Conservation (phyloP, 768 basidiomycete genomes). For the Leccinum barrowsii region DNA sequence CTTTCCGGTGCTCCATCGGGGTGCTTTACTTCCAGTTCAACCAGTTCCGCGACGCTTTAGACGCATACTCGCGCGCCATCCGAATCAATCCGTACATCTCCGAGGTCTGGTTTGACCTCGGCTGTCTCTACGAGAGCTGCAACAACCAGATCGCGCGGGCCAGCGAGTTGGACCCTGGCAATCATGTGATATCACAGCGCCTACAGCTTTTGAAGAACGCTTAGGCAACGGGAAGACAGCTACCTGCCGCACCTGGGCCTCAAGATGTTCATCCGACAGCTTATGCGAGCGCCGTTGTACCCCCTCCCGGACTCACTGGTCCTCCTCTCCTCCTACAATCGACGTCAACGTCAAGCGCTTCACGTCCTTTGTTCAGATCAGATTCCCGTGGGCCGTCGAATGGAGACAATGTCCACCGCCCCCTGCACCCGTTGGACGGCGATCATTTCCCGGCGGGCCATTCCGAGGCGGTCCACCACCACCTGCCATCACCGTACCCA, state of each 20-base stretch:
- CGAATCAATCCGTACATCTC: conserved; percentile 98
- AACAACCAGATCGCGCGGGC: conserved; percentile 98
- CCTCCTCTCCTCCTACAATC: conserved; percentile 64
- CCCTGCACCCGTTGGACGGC: conserved; percentile 43
- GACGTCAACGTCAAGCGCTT: conserved; percentile 18
- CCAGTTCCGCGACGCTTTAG: conserved; percentile 97
- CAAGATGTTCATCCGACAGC: conserved; percentile 96
- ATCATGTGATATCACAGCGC: conserved; percentile 77
- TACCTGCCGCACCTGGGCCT: conserved; percentile 87
- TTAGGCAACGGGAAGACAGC: conserved; percentile 65
- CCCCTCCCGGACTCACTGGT: conserved; percentile 64
- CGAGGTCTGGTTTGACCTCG: conserved; percentile 83
- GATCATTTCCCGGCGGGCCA: conserved; percentile 64
- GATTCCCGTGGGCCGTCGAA: conserved; percentile 60
- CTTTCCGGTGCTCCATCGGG: conserved; percentile 99
- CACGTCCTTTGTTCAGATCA: conserved; percentile 53
- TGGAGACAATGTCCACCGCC: conserved; percentile 44
- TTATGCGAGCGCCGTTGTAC: conserved; percentile 76
- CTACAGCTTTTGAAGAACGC: conserved; percentile 76
- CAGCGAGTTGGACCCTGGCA: conserved; percentile 86
- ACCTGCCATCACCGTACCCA: conserved; percentile 36
- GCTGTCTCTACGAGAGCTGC: conserved; percentile 94
- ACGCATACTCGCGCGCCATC: conserved; percentile 98
- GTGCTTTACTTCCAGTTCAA: conserved; percentile 99
- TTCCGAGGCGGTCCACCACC: conserved; percentile 84